Conservation (phyloP, 305 asterid genomes). For the Fraxinus angustifolia region DNA sequence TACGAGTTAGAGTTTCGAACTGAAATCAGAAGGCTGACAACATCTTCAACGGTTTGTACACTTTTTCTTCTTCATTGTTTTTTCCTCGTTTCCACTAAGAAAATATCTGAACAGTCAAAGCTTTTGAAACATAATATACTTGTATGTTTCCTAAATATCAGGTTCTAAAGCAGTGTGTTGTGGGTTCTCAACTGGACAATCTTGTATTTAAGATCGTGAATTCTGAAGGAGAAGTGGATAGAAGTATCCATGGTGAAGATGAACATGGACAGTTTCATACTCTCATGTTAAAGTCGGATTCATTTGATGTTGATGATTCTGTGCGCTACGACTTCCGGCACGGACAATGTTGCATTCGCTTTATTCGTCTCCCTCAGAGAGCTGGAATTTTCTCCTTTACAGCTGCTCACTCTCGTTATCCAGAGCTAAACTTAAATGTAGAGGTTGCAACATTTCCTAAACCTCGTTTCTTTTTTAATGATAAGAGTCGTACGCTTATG, state of each 20-base stretch:
- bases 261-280: slow-evolving; percentile 49
- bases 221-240: slow-evolving; percentile 54
- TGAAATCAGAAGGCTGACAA: slow-evolving; percentile 45
- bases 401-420: slow-evolving; percentile 53
- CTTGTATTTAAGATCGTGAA: slow-evolving; percentile 46
- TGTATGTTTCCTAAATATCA: slow-evolving; percentile 27
- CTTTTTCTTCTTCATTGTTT: background rate
- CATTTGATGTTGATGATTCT: slow-evolving; percentile 39
- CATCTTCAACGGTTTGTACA: slow-evolving; percentile 40
- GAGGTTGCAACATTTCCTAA: slow-evolving; percentile 39
- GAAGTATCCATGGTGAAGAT: slow-evolving; percentile 45
- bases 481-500: slow-evolving; percentile 6
- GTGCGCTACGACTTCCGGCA: slow-evolving; percentile 39
- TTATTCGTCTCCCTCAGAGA: slow-evolving; percentile 45
- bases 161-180: slow-evolving; percentile 41
- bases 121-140: background rate
- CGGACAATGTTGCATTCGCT: slow-evolving; percentile 53
- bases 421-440: slow-evolving; percentile 38
- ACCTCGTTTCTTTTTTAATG: slow-evolving; percentile 4
- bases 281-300: slow-evolving; percentile 38
- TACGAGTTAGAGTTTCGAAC: slow-evolving; percentile 35
- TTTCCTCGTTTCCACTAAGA: background rate
- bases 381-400: slow-evolving; percentile 48
- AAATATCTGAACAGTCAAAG: background rate
- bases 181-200: slow-evolving; percentile 54